Evolutionary conservation across 2,329 filamentous ascomycete genomes (phyloP).

Genomic region (Bipolaris oryzae): DNA sequence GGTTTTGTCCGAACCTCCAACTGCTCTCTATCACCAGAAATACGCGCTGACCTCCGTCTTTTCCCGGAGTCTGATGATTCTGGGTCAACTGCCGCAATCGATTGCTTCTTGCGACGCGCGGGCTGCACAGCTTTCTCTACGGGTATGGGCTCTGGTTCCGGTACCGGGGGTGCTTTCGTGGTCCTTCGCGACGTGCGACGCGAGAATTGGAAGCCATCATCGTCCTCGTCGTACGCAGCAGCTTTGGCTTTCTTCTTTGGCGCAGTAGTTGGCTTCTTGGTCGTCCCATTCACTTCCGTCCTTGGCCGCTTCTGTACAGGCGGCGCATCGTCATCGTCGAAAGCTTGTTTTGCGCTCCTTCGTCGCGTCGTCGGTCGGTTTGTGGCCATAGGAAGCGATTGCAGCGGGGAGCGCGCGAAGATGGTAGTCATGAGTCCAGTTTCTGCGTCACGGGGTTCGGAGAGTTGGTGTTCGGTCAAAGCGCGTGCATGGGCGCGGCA

Average conservation of each 20-base stretch:
- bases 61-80: slow-evolving; percentile 36
- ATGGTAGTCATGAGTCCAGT: slow-evolving; percentile 47
- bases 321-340: slow-evolving; percentile 54
- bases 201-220: slow-evolving; percentile 57
- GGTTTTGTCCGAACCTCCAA: slow-evolving; percentile 34
- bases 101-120: slow-evolving; percentile 40
- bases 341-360: slow-evolving; percentile 54
- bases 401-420: slow-evolving; percentile 50
- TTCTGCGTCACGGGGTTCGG: slow-evolving; percentile 28
- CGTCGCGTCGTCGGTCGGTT: slow-evolving; percentile 53
- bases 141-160: slow-evolving; percentile 37
- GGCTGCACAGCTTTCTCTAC: slow-evolving; percentile 35
- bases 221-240: slow-evolving; percentile 54
- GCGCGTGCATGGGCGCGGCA: slow-evolving; percentile 47
- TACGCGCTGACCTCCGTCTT: slow-evolving; percentile 53
- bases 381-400: slow-evolving; percentile 56
- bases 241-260: slow-evolving; percentile 47
- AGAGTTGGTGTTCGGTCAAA: slow-evolving; percentile 34
- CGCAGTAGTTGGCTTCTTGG: slow-evolving; percentile 44
- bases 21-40: slow-evolving; percentile 53
- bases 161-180: slow-evolving; percentile 43
- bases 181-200: slow-evolving; percentile 47
- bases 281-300: slow-evolving; percentile 48
- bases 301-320: slow-evolving; percentile 52
- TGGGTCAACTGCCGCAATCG: slow-evolving; percentile 29